Conservation (phyloP, 495 filamentous ascomycete species). For the Elasticomyces elasticus region DNA sequence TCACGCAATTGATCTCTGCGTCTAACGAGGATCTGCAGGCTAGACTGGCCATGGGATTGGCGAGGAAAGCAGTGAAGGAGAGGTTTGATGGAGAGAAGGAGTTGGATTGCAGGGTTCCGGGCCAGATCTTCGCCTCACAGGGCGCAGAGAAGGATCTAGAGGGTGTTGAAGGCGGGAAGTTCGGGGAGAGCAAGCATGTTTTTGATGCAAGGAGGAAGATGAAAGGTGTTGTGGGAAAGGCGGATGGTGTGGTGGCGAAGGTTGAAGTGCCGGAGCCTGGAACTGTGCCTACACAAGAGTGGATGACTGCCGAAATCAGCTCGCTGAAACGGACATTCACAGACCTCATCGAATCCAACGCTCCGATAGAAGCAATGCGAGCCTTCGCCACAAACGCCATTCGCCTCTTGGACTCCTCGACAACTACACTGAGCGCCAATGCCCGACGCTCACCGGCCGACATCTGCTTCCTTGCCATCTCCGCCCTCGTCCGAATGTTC, state of each 20-base stretch:
- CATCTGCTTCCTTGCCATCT: slow-evolving; percentile 17
- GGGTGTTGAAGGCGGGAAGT: not conserved
- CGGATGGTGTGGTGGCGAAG: not conserved
- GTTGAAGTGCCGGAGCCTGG: not conserved
- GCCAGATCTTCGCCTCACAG: slow-evolving; percentile 17
- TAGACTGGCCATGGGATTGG: slow-evolving; percentile 11
- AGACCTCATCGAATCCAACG: not conserved
- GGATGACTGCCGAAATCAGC: slow-evolving; percentile 1
- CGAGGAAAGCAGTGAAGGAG: slow-evolving; percentile 18
- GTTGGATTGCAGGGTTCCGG: slow-evolving; percentile 18
- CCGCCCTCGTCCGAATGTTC: slow-evolving; percentile 10
- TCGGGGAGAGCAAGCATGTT: slow-evolving; percentile 19
- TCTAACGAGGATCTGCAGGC: slow-evolving; percentile 18
- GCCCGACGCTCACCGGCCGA: slow-evolving; percentile 4
- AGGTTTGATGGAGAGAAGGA: slow-evolving; percentile 13
- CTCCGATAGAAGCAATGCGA: not conserved
- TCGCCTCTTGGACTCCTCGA: slow-evolving; percentile 10
- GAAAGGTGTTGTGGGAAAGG: too few relatives aligned
- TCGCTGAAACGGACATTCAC: slow-evolving; percentile 3
- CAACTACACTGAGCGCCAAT: not conserved
- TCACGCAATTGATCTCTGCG: slow-evolving; percentile 17
- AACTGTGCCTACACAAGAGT: not conserved
- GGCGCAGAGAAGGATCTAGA: slow-evolving; percentile 8
- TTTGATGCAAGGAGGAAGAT: slow-evolving; percentile 8
- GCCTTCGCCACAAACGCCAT: slow-evolving; percentile 11